These are phyloP conservation scores for Metarhizium brunneum DNA, from an alignment of 2,329 filamentous ascomycete genomes.

Conservation along the genomic window DNA sequence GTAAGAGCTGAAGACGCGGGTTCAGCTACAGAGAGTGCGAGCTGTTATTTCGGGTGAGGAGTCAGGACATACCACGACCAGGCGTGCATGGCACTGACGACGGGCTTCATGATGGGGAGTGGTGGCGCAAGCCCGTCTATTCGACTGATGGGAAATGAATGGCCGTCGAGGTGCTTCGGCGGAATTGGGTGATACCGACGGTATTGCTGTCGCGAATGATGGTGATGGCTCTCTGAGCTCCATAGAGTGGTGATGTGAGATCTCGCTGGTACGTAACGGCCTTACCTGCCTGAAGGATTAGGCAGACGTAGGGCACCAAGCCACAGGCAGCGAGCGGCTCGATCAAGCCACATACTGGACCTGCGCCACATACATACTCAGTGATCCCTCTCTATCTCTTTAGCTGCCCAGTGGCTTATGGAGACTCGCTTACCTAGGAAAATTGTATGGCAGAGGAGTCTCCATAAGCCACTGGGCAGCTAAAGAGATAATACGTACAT, in stretches of 20 bases:
- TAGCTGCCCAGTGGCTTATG: no score
- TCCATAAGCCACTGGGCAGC: no score
- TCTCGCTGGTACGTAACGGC: not conserved
- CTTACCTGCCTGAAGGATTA: not conserved
- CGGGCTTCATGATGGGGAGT: conserved; percentile 73
- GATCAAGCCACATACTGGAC: not conserved
- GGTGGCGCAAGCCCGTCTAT: not conserved
- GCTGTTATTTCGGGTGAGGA: not conserved
- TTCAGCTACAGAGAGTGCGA: not conserved
- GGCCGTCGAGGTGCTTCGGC: not conserved
- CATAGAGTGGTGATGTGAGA: not conserved
- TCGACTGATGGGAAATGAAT: not conserved
- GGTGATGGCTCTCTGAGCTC: not conserved
- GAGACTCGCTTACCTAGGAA: no score
- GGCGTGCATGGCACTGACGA: conserved; percentile 85
- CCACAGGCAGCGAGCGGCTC: not conserved
- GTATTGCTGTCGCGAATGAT: not conserved
- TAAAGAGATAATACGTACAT: no score
- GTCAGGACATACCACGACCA: conserved; percentile 72
- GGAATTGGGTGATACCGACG: not conserved
- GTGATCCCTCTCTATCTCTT: no score
- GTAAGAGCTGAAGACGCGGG: not conserved
- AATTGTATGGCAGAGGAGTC: no score
- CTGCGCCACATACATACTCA: not conserved
- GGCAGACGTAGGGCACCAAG: not conserved